Evolutionary conservation across 2,329 filamentous ascomycete genomes (phyloP).

Genomic region (Penicillium expansum): DNA sequence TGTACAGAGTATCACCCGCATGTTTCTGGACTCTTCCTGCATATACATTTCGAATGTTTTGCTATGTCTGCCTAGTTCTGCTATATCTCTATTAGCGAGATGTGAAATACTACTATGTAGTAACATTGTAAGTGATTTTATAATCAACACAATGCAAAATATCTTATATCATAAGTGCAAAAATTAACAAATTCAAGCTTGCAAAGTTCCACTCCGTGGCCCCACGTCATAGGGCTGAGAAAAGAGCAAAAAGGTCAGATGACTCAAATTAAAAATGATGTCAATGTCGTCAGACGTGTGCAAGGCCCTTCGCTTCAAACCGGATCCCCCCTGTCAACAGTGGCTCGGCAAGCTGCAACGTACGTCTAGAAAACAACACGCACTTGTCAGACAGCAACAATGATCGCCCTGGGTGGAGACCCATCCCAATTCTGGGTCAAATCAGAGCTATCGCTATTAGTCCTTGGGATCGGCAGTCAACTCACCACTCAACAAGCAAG

Average conservation of each 20-base stretch:
- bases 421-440: not conserved
- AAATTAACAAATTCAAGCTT: not conserved
- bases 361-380: not conserved
- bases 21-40: not conserved
- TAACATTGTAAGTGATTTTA: not conserved
- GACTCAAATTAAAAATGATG: not conserved
- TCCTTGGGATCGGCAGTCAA: not conserved
- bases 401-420: conserved; percentile 11
- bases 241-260: not conserved
- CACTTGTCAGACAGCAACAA: conserved; percentile 7
- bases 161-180: not conserved
- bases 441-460: not conserved
- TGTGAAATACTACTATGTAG: not conserved
- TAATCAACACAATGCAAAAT: not conserved
- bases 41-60: not conserved
- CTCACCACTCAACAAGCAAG: not conserved
- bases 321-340: not conserved
- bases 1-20: not conserved
- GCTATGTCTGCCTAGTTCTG: not conserved
- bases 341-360: not conserved
- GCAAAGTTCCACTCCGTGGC: not conserved
- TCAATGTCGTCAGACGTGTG: not conserved
- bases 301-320: not conserved
- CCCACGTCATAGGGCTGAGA: conserved; percentile 28
- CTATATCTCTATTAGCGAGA: not conserved